A percentile compares a stretch with the other conserved stretches of the same genome.
Evolutionary conservation across 306 rosid species (phyloP).

Genomic region (Lathyrus aphaca): DNA sequence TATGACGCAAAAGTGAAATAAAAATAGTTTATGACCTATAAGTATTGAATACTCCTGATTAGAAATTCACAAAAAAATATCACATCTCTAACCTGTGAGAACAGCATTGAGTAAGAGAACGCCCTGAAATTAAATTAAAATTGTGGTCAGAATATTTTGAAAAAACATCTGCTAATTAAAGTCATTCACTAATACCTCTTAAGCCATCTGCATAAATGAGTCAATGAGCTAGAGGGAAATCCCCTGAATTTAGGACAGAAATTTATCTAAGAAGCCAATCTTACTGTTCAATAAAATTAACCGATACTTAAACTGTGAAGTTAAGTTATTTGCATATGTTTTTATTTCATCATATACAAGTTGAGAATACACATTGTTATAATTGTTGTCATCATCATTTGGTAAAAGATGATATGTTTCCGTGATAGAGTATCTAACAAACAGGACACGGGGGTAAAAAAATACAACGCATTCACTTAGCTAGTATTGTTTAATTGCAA

Average conservation of each 20-base stretch:
- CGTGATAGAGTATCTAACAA: neutral
- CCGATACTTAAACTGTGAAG: neutral
- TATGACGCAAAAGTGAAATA: neutral
- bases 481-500: neutral
- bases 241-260: conserved; percentile 11
- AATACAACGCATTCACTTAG: neutral
- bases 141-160: conserved; percentile 33
- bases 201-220: neutral
- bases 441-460: neutral
- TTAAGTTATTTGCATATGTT: neutral
- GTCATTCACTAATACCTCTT: neutral
- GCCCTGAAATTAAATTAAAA: conserved; percentile 64
- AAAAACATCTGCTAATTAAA: neutral
- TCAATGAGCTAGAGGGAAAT: neutral
- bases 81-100: conserved; percentile 71
- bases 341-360: neutral
- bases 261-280: neutral
- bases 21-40: neutral
- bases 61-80: conserved; percentile 15
- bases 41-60: neutral
- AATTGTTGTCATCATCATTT: neutral
- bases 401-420: neutral
- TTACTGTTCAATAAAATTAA: conserved; percentile 1
- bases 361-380: neutral
- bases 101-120: conserved; percentile 94